Base-by-base conservation (phyloP, 2,329 filamentous ascomycete genomes). In the Annulohypoxylon truncatum region DNA sequence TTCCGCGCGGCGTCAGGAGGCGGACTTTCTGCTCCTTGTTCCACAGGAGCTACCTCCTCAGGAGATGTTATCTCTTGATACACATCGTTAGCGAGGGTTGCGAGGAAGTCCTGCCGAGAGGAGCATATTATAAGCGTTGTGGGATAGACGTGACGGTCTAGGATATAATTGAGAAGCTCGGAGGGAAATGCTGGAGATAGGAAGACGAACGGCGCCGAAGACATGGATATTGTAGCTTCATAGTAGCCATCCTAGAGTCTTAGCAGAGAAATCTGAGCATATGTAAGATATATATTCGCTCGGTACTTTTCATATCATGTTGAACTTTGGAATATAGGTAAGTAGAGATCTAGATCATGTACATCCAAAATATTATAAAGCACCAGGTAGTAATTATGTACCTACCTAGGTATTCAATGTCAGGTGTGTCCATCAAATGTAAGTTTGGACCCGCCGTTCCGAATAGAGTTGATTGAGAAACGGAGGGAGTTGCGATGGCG, bases 41-140 rank as follows among this genome's bases (percentile, higher is more conserved):
- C 54, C 7, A 12, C 31, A 18, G 56, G 18, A 22, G 18, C n/a
- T 24, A 22, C 22, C 3, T 29, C 44, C 12, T 64, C 48, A 4
- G 38, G 18, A 28, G 4, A 8, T 22, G 26, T 22, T 12, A 38
- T 44, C n/a, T 62, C 50, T 10, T 33, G 55, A 12, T 31, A 74
- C 51, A 88, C 75, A 26, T 89, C 83, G 10, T 82, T 73, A 35
- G 82, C 73, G 18, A 95, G 81, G 18, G 88, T 81, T 1, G 83
- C 76, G 9, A 94, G 77, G 73, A 97, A 97, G 1, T 84, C 82
- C 0, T 85, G 79, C 62, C 86, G 87, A 0, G 87, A 82, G 13
- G 85, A 88, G 77, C 93, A 94, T 67, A 97, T 80, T 64, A 97
- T 78, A 47, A 97, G 78, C 0, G 88, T 91, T 0, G 89, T 90